These are phyloP conservation scores for Xylaria hypoxylon DNA, from an alignment of 2,329 filamentous ascomycete species.

Conservation along the genomic window DNA sequence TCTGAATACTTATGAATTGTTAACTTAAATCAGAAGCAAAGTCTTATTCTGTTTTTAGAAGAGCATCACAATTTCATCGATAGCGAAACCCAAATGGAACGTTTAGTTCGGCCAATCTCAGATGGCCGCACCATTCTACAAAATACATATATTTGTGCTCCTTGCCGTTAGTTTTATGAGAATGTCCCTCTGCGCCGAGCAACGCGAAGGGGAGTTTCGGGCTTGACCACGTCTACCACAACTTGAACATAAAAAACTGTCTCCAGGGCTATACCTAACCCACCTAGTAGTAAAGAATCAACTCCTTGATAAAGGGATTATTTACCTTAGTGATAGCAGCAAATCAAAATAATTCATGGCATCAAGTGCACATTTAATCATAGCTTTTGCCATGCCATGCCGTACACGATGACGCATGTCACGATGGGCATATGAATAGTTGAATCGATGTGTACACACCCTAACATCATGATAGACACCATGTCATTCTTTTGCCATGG, in stretches of 20 bases:
- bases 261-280: slow-evolving; percentile 4
- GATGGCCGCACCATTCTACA: slow-evolving; percentile 3
- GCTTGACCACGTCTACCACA: background rate
- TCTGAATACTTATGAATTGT: slow-evolving; percentile 3
- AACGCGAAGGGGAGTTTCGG: too few species aligned
- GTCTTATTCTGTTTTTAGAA: background rate
- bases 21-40: background rate
- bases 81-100: slow-evolving; percentile 2
- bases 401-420: background rate
- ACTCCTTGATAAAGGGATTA: slow-evolving; percentile 2
- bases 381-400: slow-evolving; percentile 3
- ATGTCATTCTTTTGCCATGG: background rate
- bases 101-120: slow-evolving; percentile 13
- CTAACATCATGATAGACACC: background rate
- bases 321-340: slow-evolving; percentile 1
- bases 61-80: slow-evolving; percentile 1
- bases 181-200: too few species aligned
- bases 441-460: background rate
- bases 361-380: background rate
- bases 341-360: background rate
- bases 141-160: background rate
- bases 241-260: background rate
- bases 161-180: too few species aligned
- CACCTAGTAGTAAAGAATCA: slow-evolving; percentile 17
- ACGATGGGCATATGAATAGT: background rate